Evolutionary conservation across 306 rosid species (phyloP).

Genomic region (Styphnolobium japonicum): DNA sequence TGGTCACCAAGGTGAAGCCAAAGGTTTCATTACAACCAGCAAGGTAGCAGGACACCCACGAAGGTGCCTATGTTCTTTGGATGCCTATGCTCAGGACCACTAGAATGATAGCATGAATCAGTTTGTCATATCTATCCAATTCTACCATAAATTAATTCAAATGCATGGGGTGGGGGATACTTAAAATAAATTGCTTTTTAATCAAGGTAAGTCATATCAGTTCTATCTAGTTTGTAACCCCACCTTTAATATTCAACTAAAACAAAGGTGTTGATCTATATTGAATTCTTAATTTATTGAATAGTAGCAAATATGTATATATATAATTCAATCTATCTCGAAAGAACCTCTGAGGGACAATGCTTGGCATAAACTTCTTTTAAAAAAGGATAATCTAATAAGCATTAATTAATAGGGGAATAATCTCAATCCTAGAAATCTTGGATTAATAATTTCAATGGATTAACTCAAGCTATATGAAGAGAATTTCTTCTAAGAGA

Average conservation of each 20-base stretch:
- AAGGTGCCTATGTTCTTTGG: conserved; percentile 16
- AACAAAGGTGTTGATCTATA: neutral
- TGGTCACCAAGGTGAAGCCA: neutral
- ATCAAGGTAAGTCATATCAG: neutral
- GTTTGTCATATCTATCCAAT: neutral
- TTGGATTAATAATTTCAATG: conserved; percentile 1
- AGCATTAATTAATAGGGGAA: neutral
- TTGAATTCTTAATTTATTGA: neutral
- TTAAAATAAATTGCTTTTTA: neutral
- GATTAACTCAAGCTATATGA: neutral
- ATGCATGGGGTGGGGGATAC: neutral
- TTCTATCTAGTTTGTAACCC: neutral
- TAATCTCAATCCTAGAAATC: neutral
- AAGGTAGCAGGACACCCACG: conserved; percentile 25
- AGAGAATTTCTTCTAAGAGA: neutral
- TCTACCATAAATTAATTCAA: conserved; percentile 10
- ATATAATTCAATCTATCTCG: neutral
- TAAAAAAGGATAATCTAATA: neutral
- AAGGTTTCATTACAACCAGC: conserved; percentile 39
- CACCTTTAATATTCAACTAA: neutral
- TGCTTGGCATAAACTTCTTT: neutral
- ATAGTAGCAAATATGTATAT: neutral
- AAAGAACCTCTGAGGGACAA: neutral
- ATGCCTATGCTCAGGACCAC: conserved; percentile 33
- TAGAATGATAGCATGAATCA: neutral